Conservation (phyloP, 1,284 basidiomycete species). For the Cronartium ribicola region DNA sequence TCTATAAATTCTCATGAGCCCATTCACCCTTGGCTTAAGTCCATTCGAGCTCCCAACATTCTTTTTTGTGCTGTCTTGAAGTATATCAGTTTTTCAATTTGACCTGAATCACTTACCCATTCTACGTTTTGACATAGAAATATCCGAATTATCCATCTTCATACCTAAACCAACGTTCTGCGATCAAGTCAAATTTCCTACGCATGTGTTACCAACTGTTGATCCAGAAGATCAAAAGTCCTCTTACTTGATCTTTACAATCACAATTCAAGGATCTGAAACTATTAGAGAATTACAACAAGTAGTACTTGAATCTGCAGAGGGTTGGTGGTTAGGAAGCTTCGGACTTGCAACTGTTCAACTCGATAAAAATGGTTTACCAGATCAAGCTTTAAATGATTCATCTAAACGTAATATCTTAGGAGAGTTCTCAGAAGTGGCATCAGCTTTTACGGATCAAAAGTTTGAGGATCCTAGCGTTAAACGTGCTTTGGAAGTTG, state of each 20-base stretch:
- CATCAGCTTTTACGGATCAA: slow-evolving; percentile 18
- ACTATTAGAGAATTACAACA: slow-evolving; percentile 47
- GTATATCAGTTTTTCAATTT: not conserved
- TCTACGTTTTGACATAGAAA: slow-evolving; percentile 5
- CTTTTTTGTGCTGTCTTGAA: not conserved
- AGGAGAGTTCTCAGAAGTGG: slow-evolving; percentile 37
- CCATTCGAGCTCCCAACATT: not conserved
- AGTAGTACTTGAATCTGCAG: slow-evolving; percentile 47
- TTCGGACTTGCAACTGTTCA: slow-evolving; percentile 47
- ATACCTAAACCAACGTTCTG: slow-evolving; percentile 36
- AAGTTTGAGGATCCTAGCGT: slow-evolving; percentile 31
- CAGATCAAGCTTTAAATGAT: slow-evolving; percentile 10
- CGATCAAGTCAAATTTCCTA: slow-evolving; percentile 20
- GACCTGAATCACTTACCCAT: not conserved
- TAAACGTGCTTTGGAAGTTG: slow-evolving; percentile 28
- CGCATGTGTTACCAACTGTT: not conserved
- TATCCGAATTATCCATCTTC: slow-evolving; percentile 37
- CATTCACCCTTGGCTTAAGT: not conserved
- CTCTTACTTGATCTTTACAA: slow-evolving; percentile 42
- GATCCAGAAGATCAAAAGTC: slow-evolving; percentile 17
- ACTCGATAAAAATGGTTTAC: slow-evolving; percentile 43
- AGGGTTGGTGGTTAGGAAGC: slow-evolving; percentile 50
- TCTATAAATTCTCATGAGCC: too few relatives aligned
- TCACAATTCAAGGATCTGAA: slow-evolving; percentile 44
- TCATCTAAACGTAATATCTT: slow-evolving; percentile 11